Conservation (phyloP, 2,329 filamentous ascomycete species). For the Lomentospora prolificans region DNA sequence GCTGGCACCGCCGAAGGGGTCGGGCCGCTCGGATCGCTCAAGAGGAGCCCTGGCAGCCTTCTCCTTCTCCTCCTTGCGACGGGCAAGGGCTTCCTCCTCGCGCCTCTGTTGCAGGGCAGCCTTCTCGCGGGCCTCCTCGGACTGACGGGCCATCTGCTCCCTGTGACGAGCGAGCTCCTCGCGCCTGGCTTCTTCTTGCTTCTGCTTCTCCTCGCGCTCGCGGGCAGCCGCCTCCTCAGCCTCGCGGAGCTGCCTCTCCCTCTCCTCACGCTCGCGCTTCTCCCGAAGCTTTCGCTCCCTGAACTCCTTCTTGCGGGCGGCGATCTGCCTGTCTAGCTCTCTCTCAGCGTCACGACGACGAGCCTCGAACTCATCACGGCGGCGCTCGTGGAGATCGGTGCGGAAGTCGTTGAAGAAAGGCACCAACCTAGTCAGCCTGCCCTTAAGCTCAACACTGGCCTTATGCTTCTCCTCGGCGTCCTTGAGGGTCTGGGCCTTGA, state of each 20-base stretch:
- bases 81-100: conserved; percentile 80
- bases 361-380: conserved; percentile 92
- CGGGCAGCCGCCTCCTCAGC: conserved; percentile 72
- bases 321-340: conserved; percentile 87
- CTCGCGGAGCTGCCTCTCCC: conserved; percentile 66
- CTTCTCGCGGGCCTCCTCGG: conserved; percentile 57
- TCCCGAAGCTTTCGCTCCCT: conserved; percentile 75
- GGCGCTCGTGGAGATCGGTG: conserved; percentile 70
- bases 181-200: conserved; percentile 70
- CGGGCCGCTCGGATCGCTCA: conserved; percentile 28
- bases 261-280: conserved; percentile 75
- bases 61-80: conserved; percentile 58
- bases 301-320: conserved; percentile 76
- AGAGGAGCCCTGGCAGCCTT: conserved; percentile 23
- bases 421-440: conserved; percentile 78
- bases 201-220: conserved; percentile 79
- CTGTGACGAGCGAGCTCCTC: conserved; percentile 57
- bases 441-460: conserved; percentile 86
- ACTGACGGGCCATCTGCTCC: conserved; percentile 56
- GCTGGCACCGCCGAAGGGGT: conserved; percentile 12
- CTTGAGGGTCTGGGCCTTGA: conserved; percentile 66
- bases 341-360: conserved; percentile 83
- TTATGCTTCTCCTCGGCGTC: conserved; percentile 83
- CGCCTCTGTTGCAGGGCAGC: conserved; percentile 64
- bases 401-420: conserved; percentile 78